These are phyloP conservation scores for Neolecta irregularis DNA, from an alignment of 1,139 yeast genomes.

Conservation along the genomic window DNA sequence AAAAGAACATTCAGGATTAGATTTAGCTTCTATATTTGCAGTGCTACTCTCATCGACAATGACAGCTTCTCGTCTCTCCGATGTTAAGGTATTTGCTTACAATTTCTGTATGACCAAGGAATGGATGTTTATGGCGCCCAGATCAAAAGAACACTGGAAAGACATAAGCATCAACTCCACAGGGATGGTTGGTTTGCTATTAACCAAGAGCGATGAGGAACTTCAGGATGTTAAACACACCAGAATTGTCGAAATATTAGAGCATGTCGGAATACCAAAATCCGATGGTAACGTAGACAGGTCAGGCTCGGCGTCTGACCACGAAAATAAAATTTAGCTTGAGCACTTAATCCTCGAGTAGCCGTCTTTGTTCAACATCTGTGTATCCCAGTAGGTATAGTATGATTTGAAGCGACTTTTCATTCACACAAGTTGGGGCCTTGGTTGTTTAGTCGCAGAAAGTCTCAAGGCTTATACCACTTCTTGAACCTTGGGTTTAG, in stretches of 20 bases:
- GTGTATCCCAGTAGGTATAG: conserved; percentile 70
- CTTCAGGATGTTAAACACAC: conserved; percentile 19
- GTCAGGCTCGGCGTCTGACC: not conserved
- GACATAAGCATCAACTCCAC: conserved; percentile 56
- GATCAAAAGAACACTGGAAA: conserved; percentile 28
- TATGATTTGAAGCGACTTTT: conserved; percentile 51
- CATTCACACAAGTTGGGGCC: conserved; percentile 74
- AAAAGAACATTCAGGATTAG: conserved; percentile 25
- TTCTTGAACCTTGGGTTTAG: conserved; percentile 77
- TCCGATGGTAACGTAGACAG: conserved; percentile 17
- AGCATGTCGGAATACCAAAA: conserved; percentile 49
- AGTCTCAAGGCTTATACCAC: conserved; percentile 8
- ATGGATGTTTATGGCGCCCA: conserved; percentile 79
- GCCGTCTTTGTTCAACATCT: too few relatives aligned
- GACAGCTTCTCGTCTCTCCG: conserved; percentile 41
- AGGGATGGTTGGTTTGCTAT: conserved; percentile 62
- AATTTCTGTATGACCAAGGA: conserved; percentile 66
- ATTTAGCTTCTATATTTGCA: conserved; percentile 47
- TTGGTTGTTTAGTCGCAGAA: conserved; percentile 18
- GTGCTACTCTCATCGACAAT: conserved; percentile 56
- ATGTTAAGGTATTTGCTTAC: conserved; percentile 36
- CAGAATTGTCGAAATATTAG: conserved; percentile 30
- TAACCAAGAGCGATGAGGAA: conserved; percentile 54
- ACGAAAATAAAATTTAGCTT: too few relatives aligned
- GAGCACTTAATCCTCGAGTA: too few relatives aligned